phyloP scores from a whole-genome alignment of 23 red algal genomes.

The Chondrus crispus region DNA sequence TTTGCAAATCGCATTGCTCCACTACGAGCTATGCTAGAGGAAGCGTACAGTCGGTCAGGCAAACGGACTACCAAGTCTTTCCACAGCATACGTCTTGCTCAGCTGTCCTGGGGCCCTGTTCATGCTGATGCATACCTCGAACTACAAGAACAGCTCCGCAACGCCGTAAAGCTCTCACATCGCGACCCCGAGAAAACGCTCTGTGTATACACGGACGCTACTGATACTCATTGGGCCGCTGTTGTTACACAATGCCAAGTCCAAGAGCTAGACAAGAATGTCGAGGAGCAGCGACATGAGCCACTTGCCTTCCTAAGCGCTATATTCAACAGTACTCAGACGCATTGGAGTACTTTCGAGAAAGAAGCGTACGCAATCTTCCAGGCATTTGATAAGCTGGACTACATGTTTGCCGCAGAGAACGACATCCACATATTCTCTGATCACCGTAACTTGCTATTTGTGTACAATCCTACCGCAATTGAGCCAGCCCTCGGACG shows the following conservation, averaged over 20 bases:
- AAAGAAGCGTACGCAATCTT: conserved; percentile 36
- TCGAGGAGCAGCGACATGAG: conserved; percentile 2
- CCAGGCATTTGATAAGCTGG: conserved; percentile 15
- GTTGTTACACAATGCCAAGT: not conserved
- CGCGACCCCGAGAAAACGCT: not conserved
- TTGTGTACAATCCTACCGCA: not conserved
- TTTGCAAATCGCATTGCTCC: not conserved
- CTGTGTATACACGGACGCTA: conserved; percentile 7
- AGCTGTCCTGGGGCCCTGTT: conserved; percentile 2
- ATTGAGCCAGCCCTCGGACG: not conserved
- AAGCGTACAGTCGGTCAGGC: not conserved
- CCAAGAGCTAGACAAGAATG: not conserved
- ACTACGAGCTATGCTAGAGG: not conserved
- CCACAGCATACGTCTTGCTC: not conserved
- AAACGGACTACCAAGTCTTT: not conserved
- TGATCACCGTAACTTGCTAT: conserved; percentile 22
- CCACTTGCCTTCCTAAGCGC: conserved; percentile 10
- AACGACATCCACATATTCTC: not conserved
- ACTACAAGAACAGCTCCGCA: not conserved
- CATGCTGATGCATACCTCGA: not conserved
- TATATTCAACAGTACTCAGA: not conserved
- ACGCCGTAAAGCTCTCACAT: conserved; percentile 2
- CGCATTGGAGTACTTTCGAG: conserved; percentile 3
- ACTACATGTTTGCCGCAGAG: not conserved
- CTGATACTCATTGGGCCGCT: not conserved